Conservation (phyloP, 345 rosid genomes). For the Arabidopsis suecica region DNA sequence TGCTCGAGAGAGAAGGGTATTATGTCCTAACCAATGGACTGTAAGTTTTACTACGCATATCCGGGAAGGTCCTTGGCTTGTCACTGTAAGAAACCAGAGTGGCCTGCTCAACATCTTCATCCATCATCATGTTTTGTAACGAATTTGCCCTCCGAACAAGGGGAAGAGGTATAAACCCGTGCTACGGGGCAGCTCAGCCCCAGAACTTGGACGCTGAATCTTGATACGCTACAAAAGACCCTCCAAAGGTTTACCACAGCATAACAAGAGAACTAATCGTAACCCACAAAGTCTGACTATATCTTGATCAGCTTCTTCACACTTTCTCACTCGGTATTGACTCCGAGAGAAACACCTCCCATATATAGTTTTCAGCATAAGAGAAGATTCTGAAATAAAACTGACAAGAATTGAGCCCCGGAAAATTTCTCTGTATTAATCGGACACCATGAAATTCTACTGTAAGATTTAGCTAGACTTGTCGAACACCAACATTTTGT, state of each 20-base stretch:
- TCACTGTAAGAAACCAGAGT: conserved; percentile 61
- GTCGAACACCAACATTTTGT: background rate
- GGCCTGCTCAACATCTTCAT: conserved; percentile 72
- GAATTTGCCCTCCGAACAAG: conserved; percentile 55
- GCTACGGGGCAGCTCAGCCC: conserved; percentile 43
- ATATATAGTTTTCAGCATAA: background rate
- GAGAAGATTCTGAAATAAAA: conserved; percentile 12
- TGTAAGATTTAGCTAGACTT: background rate
- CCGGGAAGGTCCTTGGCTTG: conserved; percentile 72
- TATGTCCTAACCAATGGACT: conserved; percentile 58
- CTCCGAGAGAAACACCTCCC: background rate
- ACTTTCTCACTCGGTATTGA: background rate
- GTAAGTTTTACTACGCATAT: conserved; percentile 78
- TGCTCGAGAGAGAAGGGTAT: background rate
- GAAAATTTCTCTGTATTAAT: background rate
- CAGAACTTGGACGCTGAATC: conserved; percentile 46
- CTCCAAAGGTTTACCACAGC: background rate
- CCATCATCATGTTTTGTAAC: conserved; percentile 65
- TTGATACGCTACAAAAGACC: conserved; percentile 18
- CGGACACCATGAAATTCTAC: background rate
- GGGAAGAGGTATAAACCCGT: conserved; percentile 38
- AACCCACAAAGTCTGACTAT: background rate
- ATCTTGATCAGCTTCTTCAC: conserved; percentile 15
- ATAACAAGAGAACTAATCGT: background rate
- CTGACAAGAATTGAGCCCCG: background rate